phyloP scores from a whole-genome alignment of 257 asterid genomes.

The Capsicum rhomboideum region DNA sequence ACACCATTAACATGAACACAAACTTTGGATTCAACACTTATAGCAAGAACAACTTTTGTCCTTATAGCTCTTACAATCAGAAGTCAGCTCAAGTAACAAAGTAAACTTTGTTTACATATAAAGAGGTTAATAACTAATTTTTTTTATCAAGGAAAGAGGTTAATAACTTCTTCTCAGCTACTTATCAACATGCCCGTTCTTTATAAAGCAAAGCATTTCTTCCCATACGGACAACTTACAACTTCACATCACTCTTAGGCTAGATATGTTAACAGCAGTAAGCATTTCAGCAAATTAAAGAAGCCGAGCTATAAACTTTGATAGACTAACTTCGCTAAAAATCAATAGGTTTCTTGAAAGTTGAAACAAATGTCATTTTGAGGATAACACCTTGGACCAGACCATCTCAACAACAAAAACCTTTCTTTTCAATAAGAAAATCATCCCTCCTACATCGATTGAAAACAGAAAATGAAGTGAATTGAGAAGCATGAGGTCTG shows the following conservation, averaged over 20 bases:
- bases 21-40: not conserved
- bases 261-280: not conserved
- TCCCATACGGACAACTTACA: too few species aligned
- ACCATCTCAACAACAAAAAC: not conserved
- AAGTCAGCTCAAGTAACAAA: not conserved
- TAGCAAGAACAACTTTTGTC: not conserved
- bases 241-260: too few species aligned
- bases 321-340: too few species aligned
- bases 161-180: too few species aligned
- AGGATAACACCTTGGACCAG: not conserved
- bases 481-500: not conserved
- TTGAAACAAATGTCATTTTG: not conserved
- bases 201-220: too few species aligned
- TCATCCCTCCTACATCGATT: not conserved
- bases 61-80: not conserved
- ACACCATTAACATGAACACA: not conserved
- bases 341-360: not conserved
- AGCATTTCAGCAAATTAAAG: too few species aligned
- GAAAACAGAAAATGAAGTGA: not conserved
- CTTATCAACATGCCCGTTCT: too few species aligned
- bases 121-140: not conserved
- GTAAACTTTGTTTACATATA: not conserved
- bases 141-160: not conserved
- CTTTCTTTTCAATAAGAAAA: not conserved
- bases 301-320: too few species aligned